Evolutionary conservation across 1,139 yeast genomes (phyloP).

Genomic region (Hyphopichia wangnamkhiaoensis): DNA sequence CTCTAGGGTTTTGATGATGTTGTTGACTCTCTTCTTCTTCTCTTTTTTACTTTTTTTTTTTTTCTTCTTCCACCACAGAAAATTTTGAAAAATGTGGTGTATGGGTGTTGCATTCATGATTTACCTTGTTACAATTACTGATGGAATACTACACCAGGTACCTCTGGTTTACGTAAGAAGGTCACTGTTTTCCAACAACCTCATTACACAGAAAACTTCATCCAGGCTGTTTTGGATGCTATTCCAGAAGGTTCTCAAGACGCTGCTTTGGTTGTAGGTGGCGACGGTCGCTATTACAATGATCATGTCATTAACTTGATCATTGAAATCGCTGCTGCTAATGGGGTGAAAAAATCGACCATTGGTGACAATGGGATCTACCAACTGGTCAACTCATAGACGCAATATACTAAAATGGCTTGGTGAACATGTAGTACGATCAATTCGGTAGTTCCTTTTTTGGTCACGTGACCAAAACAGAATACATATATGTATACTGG

Average conservation of each 20-base stretch:
- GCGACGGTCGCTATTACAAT: slow-evolving; percentile 95
- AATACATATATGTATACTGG: too few relatives aligned
- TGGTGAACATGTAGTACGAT: too few relatives aligned
- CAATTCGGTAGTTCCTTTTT: too few relatives aligned
- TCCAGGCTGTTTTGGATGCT: slow-evolving; percentile 80
- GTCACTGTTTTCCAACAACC: slow-evolving; percentile 80
- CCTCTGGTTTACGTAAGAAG: slow-evolving; percentile 93
- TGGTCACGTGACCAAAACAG: too few relatives aligned
- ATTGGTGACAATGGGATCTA: slow-evolving; percentile 85
- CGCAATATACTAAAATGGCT: too few relatives aligned
- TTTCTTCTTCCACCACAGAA: not conserved
- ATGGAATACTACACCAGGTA: too few relatives aligned
- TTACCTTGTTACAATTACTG: too few relatives aligned
- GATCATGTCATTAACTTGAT: slow-evolving; percentile 79
- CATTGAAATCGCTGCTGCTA: slow-evolving; percentile 83
- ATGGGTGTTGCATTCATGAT: too few relatives aligned
- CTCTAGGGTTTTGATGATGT: not conserved
- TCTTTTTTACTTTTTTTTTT: not conserved
- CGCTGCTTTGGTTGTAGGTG: slow-evolving; percentile 87
- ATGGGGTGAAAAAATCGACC: slow-evolving; percentile 82
- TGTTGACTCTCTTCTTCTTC: not conserved
- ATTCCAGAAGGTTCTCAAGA: slow-evolving; percentile 86
- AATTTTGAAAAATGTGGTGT: not conserved
- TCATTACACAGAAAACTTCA: slow-evolving; percentile 89
- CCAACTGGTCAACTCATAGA: too few relatives aligned